Evolutionary conservation across 2,329 filamentous ascomycete genomes (phyloP), one percentile per base, ranked within the genome.

Genomic region (Phaeosphaeria sp.): DNA sequence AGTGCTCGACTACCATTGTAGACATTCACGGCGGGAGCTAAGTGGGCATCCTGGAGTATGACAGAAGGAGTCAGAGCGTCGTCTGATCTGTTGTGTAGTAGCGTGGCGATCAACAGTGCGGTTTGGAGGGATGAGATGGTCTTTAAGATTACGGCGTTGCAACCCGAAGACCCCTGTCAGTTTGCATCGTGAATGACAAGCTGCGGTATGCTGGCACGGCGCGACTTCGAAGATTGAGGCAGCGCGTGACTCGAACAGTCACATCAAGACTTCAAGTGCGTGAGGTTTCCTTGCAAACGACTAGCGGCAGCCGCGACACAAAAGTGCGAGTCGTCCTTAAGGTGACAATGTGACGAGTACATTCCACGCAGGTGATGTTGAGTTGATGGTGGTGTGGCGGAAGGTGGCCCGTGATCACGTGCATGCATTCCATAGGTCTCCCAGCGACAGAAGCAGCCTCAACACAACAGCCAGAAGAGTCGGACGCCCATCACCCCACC

Each of bases 351-450:
- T 39, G 36, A 39, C n/a, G 36, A n/a, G 24, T 24, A 25, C 43
- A 45, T 45, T 45, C 43, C 43, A 25, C 11, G 43, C 15, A n/a
- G 11, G 43, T 24, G 21, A 24, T 45, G 43, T 45, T 45, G 43
- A 13, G 15, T 17, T 33, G 30, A 3, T 18, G 47, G 5, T 39
- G 47, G 30, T 47, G 47, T 40, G 20, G 36, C 13, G 33, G 46
- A 36, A 25, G 46, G 17, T 36, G 33, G 36, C 17, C 36, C 36
- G 36, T 39, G 36, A n/a, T 39, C 36, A n/a, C n/a, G n/a, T n/a
- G n/a, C n/a, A n/a, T n/a, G n/a, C 45, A 50, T 50, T 42, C 48
- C 48, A 42, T 18, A 25, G 17, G 36, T 50, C 20, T 50, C 48
- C 22, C 21, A 27, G 33, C 24, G 36, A 50, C 33, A 24, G 18